A percentile compares a stretch with the other conserved stretches of the same genome.
Evolutionary conservation across 148 eudicot genomes (phyloP).

Genomic region (Polygonum aviculare): DNA sequence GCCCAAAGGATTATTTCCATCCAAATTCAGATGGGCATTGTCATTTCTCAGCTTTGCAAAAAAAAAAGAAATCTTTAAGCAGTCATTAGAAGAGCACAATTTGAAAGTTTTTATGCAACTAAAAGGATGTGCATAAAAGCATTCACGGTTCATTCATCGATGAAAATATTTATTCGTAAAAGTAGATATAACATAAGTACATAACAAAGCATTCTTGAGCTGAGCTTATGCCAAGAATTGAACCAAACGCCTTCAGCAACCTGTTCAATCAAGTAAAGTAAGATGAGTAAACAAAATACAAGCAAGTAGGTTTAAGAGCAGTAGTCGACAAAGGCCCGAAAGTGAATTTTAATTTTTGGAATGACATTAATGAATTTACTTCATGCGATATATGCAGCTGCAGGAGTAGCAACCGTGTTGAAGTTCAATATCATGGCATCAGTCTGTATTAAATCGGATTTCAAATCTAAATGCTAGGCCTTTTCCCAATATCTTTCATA

Average conservation of each 20-base stretch:
- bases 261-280: neutral
- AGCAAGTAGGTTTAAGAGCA: neutral
- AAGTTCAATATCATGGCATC: neutral
- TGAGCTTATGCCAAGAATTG: conserved; percentile 1
- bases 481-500: neutral
- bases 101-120: neutral
- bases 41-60: neutral
- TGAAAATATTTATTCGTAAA: neutral
- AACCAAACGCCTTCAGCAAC: conserved; percentile 3
- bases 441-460: neutral
- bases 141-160: neutral
- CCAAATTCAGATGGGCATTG: neutral
- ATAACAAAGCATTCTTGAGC: neutral
- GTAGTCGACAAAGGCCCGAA: neutral
- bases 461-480: neutral
- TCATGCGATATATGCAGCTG: neutral
- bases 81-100: neutral
- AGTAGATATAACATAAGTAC: neutral
- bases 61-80: neutral
- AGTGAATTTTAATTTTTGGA: neutral
- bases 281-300: too few species aligned
- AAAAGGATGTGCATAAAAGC: neutral
- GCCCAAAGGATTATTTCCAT: neutral
- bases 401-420: neutral
- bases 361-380: neutral